phyloP scores from a whole-genome alignment of 768 basidiomycete genomes.

The Xanthoconium purpureum region DNA sequence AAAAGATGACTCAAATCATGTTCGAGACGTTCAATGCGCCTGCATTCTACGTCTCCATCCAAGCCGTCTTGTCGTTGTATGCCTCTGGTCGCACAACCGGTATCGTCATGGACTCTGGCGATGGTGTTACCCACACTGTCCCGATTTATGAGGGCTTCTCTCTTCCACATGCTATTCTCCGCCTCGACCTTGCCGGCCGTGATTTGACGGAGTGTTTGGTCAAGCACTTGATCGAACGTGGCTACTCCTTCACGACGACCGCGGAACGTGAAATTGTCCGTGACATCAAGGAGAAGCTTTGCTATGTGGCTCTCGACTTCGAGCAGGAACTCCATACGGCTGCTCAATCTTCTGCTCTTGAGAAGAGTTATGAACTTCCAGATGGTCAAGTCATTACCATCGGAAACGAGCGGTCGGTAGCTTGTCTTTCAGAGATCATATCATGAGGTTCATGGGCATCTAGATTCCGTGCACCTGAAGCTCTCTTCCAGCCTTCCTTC shows the following conservation, averaged over 20 bases:
- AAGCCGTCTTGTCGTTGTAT: constrained; percentile 76
- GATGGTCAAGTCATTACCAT: constrained; percentile 92
- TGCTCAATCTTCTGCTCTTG: constrained; percentile 81
- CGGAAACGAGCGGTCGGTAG: constrained; percentile 56
- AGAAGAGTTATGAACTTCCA: constrained; percentile 93
- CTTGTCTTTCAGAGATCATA: not conserved
- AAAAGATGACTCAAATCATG: constrained; percentile 80
- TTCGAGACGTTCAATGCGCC: constrained; percentile 76
- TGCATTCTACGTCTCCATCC: constrained; percentile 73
- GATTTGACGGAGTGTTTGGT: constrained; percentile 83
- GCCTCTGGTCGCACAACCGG: constrained; percentile 94
- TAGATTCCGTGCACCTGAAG: constrained; percentile 56
- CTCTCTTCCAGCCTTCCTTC: constrained; percentile 59
- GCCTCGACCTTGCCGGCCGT: constrained; percentile 90
- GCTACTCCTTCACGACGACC: constrained; percentile 91
- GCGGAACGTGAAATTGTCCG: constrained; percentile 93
- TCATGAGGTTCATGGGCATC: not conserved
- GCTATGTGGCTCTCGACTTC: constrained; percentile 92
- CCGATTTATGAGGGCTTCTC: constrained; percentile 96
- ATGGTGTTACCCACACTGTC: constrained; percentile 94
- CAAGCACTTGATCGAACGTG: constrained; percentile 87
- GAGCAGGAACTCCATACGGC: constrained; percentile 92
- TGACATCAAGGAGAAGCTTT: constrained; percentile 92
- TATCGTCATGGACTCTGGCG: too few species aligned
- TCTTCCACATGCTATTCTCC: constrained; percentile 88